Conservation (phyloP, 2,329 filamentous ascomycete genomes). For the Colletotrichum coccodes region DNA sequence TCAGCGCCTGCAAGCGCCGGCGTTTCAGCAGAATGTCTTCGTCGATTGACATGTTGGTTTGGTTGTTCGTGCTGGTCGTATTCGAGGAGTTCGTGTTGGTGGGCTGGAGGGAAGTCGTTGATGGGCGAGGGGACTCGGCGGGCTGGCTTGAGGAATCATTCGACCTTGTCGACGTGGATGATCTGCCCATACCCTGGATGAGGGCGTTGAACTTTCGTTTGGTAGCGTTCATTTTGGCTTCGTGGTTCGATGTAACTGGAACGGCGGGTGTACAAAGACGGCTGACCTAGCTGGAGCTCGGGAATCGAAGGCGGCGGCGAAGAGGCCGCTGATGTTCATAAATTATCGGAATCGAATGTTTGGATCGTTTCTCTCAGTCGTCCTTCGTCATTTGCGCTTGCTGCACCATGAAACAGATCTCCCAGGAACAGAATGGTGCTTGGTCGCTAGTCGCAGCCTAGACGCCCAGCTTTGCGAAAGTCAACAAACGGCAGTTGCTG, state of each 20-base stretch:
- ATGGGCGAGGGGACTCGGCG: slow-evolving; percentile 33
- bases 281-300: not conserved
- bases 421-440: slow-evolving; percentile 14
- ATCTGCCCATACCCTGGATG: slow-evolving; percentile 69
- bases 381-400: slow-evolving; percentile 1
- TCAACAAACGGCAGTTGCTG: slow-evolving; percentile 32
- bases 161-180: slow-evolving; percentile 34
- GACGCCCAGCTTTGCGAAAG: slow-evolving; percentile 23
- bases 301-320: not conserved
- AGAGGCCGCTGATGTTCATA: not conserved
- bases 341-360: not conserved
- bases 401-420: slow-evolving; percentile 1
- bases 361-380: not conserved
- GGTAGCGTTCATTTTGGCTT: slow-evolving; percentile 72
- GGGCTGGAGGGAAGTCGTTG: slow-evolving; percentile 29
- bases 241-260: slow-evolving; percentile 14
- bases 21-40: slow-evolving; percentile 61
- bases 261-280: not conserved
- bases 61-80: slow-evolving; percentile 4
- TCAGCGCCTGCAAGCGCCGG: slow-evolving; percentile 52
- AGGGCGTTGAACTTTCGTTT: slow-evolving; percentile 86
- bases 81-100: slow-evolving; percentile 13
- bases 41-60: slow-evolving; percentile 40
- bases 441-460: slow-evolving; percentile 2
- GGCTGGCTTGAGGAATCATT: slow-evolving; percentile 18